Evolutionary conservation across 768 basidiomycete species (phyloP).

Genomic region (Pleurotus djamor): DNA sequence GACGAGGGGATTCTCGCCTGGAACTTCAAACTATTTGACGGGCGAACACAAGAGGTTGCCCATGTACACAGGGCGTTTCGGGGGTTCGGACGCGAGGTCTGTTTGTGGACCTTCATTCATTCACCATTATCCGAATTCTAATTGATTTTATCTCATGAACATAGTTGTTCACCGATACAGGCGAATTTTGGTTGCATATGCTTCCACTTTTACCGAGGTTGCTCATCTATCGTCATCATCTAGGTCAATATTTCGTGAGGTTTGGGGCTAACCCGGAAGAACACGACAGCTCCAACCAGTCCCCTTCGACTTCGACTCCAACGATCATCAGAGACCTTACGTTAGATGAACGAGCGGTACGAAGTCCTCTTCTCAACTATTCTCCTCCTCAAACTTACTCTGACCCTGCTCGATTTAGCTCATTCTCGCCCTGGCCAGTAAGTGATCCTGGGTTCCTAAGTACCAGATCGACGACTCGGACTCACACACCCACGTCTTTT

Average conservation of each 20-base stretch:
- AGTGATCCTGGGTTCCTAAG: slow-evolving; percentile 12
- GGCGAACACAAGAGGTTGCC: slow-evolving; percentile 55
- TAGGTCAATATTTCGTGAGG: slow-evolving; percentile 64
- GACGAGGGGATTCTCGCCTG: slow-evolving; percentile 78
- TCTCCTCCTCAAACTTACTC: not conserved
- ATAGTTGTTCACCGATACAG: slow-evolving; percentile 83
- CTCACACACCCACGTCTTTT: slow-evolving; percentile 7
- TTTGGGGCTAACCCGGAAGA: slow-evolving; percentile 39
- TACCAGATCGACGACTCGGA: not conserved
- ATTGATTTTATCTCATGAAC: not conserved
- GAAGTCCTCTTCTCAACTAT: slow-evolving; percentile 18
- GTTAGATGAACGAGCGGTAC: slow-evolving; percentile 63
- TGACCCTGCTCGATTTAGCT: slow-evolving; percentile 34
- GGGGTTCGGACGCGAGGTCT: slow-evolving; percentile 77
- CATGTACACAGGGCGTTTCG: slow-evolving; percentile 70
- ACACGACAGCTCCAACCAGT: slow-evolving; percentile 20
- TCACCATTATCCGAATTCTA: not conserved
- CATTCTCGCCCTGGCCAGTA: slow-evolving; percentile 60
- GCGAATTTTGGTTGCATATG: slow-evolving; percentile 14
- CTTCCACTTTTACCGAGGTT: too few species aligned
- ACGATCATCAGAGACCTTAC: slow-evolving; percentile 28
- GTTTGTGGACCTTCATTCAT: not conserved
- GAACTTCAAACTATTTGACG: slow-evolving; percentile 68
- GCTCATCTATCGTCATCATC: not conserved
- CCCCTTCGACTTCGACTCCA: slow-evolving; percentile 6